These are phyloP conservation scores for Wickerhamiella vanderwaltii DNA, from an alignment of 805 yeast species.

Conservation along the genomic window DNA sequence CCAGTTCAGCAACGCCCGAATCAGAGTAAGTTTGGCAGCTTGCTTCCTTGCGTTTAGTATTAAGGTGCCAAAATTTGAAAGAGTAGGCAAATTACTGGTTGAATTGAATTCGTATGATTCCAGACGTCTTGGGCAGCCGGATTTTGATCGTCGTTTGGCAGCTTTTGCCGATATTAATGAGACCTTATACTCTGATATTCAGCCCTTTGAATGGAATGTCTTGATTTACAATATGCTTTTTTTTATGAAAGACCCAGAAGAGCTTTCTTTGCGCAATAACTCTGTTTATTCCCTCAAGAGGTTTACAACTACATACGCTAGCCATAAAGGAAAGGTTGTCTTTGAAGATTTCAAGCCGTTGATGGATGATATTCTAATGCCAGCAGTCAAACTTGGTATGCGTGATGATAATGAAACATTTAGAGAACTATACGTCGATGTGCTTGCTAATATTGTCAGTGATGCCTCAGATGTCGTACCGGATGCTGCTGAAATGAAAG, in stretches of 20 bases:
- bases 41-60: slow-evolving; percentile 50
- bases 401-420: slow-evolving; percentile 48
- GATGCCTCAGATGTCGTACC: slow-evolving; percentile 32
- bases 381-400: slow-evolving; percentile 55
- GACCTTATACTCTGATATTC: slow-evolving; percentile 32
- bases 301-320: slow-evolving; percentile 31
- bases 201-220: slow-evolving; percentile 65
- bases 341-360: slow-evolving; percentile 30
- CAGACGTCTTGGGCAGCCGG: slow-evolving; percentile 56
- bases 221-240: slow-evolving; percentile 54
- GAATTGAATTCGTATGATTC: slow-evolving; percentile 61
- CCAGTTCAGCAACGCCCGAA: slow-evolving; percentile 43
- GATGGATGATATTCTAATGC: slow-evolving; percentile 60
- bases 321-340: neutral
- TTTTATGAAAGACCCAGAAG: slow-evolving; percentile 65
- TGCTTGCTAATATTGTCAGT: slow-evolving; percentile 39
- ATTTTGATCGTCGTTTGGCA: slow-evolving; percentile 59
- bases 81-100: slow-evolving; percentile 41
- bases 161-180: slow-evolving; percentile 61
- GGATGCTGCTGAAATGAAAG: slow-evolving; percentile 55
- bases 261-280: slow-evolving; percentile 66
- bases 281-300: slow-evolving; percentile 52
- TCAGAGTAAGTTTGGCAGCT: slow-evolving; percentile 48
- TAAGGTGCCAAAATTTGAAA: slow-evolving; percentile 33
- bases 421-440: slow-evolving; percentile 57